phyloP scores from a whole-genome alignment of 352 stramenopile genomes.

The Vaucheria bursata region DNA sequence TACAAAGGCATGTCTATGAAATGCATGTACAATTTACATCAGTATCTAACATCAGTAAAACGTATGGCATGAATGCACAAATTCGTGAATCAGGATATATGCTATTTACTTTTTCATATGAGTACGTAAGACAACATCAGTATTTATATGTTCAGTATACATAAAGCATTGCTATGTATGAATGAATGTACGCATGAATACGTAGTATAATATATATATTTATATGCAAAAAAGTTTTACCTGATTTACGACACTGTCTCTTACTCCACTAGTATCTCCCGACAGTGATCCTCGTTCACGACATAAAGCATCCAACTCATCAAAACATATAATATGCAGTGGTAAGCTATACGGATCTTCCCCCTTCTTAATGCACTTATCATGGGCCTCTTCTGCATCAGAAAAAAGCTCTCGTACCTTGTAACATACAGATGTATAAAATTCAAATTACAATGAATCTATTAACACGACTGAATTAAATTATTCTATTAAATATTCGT shows the following conservation, averaged over 20 bases:
- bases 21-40: no score
- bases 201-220: neutral
- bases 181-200: neutral
- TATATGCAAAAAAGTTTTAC: no score
- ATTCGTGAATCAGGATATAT: neutral
- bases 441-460: no score
- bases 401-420: constrained; percentile 41
- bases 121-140: neutral
- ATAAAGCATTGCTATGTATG: neutral
- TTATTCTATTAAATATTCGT: no score
- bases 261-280: constrained; percentile 85
- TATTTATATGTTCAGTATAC: neutral
- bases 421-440: no score
- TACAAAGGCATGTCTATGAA: no score
- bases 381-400: constrained; percentile 46
- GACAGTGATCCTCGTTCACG: constrained; percentile 77
- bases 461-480: no score
- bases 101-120: neutral
- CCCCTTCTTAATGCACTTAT: constrained; percentile 32
- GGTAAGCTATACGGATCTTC: constrained; percentile 83
- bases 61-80: no score
- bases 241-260: constrained; percentile 98
- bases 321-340: constrained; percentile 99
- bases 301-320: constrained; percentile 99
- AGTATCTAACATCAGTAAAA: no score